These are phyloP conservation scores for Nemania sp. DNA, from an alignment of 2,329 filamentous ascomycete species.

Conservation along the genomic window DNA sequence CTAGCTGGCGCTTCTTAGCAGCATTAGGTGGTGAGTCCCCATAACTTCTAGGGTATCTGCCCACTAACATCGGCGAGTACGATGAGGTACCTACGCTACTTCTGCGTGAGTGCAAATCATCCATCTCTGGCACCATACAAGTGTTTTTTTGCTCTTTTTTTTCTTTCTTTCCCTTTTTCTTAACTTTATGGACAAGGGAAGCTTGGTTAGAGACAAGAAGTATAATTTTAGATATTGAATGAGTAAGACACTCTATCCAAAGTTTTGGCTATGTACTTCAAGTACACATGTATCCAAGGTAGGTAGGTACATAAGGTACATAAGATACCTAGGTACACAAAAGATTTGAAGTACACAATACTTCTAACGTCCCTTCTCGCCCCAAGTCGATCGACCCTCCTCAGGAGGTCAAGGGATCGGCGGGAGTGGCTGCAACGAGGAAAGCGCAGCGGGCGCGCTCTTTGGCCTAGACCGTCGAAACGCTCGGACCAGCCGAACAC, in stretches of 20 bases:
- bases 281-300: no score
- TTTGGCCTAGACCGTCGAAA: background rate
- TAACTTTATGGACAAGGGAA: no score
- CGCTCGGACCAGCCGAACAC: constrained; percentile 22
- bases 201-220: no score
- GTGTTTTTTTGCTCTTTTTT: no score
- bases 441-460: constrained; percentile 23
- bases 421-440: constrained; percentile 24
- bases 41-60: background rate
- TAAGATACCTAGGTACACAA: no score
- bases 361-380: background rate
- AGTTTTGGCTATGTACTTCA: no score
- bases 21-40: background rate
- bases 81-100: background rate
- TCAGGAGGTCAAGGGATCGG: constrained; percentile 15
- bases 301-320: no score
- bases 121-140: background rate
- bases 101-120: background rate
- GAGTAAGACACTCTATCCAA: no score
- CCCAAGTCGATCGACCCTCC: constrained; percentile 24
- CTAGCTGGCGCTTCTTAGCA: constrained; percentile 9
- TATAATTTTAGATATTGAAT: no score
- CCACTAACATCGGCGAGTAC: background rate
- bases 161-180: no score
- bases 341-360: background rate